Evolutionary conservation across 371 early-diverging fungal species (phyloP).

Genomic region (Synchytrium microbalum): DNA sequence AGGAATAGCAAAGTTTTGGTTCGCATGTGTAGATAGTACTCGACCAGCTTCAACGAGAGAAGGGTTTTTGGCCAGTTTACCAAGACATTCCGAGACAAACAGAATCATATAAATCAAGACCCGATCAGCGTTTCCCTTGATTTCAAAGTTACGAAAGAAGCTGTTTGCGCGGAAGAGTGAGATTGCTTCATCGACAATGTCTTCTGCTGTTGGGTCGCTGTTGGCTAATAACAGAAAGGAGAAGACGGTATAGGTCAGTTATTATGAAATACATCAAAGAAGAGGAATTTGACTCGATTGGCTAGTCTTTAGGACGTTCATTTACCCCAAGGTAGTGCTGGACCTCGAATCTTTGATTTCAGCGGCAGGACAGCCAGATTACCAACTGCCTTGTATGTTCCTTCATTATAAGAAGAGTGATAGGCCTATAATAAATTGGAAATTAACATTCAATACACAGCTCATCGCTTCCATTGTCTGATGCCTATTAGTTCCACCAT

Average conservation of each 20-base stretch:
- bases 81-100: slow-evolving; percentile 81
- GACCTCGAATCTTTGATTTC: slow-evolving; percentile 79
- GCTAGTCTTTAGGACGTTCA: neutral
- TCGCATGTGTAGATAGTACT: slow-evolving; percentile 70
- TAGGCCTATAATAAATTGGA: slow-evolving; percentile 52
- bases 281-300: neutral
- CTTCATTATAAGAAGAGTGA: slow-evolving; percentile 83
- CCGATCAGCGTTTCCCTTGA: slow-evolving; percentile 87
- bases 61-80: slow-evolving; percentile 51
- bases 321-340: slow-evolving; percentile 50
- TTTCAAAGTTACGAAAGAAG: slow-evolving; percentile 96
- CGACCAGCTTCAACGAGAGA: slow-evolving; percentile 58
- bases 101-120: slow-evolving; percentile 88
- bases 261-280: slow-evolving; percentile 1
- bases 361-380: slow-evolving; percentile 83
- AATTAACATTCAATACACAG: too few species aligned
- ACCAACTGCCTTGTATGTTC: slow-evolving; percentile 62
- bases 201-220: slow-evolving; percentile 60
- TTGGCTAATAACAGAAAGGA: neutral
- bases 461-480: too few species aligned
- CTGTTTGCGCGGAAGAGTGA: slow-evolving; percentile 91
- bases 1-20: slow-evolving; percentile 84
- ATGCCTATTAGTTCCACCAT: too few species aligned
- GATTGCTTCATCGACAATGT: slow-evolving; percentile 90
- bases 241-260: slow-evolving; percentile 3